Evolutionary conservation across 148 eudicot genomes (phyloP).

Genomic region (Vaccinium darrowii): DNA sequence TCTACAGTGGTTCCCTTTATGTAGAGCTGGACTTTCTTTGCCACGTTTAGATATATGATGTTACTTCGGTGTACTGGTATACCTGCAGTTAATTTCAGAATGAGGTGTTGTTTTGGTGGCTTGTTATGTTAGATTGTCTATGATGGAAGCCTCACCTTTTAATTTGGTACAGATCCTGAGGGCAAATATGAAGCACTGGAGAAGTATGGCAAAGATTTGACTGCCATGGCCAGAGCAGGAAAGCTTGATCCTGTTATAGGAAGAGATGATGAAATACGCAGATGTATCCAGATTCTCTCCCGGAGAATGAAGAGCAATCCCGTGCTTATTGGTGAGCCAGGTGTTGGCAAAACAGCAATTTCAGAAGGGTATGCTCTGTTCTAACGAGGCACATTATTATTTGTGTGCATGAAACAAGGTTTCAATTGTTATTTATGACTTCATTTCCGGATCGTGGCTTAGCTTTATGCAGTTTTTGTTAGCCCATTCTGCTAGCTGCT

Average conservation of each 20-base stretch:
- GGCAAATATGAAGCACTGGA: constrained; percentile 94
- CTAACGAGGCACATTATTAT: neutral
- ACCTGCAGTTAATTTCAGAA: neutral
- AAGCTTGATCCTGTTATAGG: constrained; percentile 98
- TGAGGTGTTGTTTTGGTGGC: neutral
- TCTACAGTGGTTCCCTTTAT: neutral
- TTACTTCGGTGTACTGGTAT: neutral
- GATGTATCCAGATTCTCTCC: constrained; percentile 92
- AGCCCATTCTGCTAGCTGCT: neutral
- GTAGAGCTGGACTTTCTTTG: neutral
- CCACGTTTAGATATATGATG: neutral
- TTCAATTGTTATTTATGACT: neutral
- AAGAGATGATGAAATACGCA: constrained; percentile 96
- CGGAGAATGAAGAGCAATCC: constrained; percentile 97
- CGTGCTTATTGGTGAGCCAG: constrained; percentile 96
- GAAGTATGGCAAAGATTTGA: constrained; percentile 93
- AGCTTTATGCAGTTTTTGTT: neutral
- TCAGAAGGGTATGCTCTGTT: constrained; percentile 76
- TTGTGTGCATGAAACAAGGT: neutral
- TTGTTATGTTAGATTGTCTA: neutral
- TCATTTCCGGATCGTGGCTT: constrained; percentile 7
- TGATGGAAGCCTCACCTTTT: constrained; percentile 12
- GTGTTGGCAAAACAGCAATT: constrained; percentile 97
- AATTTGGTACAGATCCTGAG: constrained; percentile 66
- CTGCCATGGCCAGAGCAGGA: constrained; percentile 89